Conservation (phyloP, 306 rosid species). For the Vachellia pachyceras region DNA sequence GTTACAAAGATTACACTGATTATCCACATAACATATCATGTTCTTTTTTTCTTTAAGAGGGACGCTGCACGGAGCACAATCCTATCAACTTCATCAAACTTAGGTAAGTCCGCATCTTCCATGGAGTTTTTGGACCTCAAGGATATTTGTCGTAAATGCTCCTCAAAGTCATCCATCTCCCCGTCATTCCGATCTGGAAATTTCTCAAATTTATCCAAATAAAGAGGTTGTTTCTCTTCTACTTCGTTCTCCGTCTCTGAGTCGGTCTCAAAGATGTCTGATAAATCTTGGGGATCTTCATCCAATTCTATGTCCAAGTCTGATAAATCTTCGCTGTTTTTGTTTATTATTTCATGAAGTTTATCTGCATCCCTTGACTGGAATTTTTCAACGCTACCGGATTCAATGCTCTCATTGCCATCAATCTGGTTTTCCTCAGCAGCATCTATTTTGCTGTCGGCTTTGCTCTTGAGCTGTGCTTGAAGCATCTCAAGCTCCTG, state of each 20-base stretch:
- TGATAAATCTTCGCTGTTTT: conserved; percentile 48
- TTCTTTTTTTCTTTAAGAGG: conserved; percentile 65
- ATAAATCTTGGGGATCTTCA: conserved; percentile 66
- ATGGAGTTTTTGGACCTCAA: conserved; percentile 47
- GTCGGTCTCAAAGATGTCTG: conserved; percentile 67
- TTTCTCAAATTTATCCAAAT: conserved; percentile 73
- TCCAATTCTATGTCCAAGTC: conserved; percentile 52
- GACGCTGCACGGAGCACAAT: conserved; percentile 78
- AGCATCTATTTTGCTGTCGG: conserved; percentile 45
- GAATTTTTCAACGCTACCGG: conserved; percentile 46
- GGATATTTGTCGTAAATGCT: conserved; percentile 72
- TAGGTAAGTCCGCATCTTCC: conserved; percentile 46
- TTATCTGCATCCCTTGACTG: conserved; percentile 46
- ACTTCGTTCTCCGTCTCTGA: conserved; percentile 47
- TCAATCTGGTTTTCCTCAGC: conserved; percentile 52
- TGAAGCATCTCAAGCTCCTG: conserved; percentile 85
- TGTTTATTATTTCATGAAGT: conserved; percentile 42
- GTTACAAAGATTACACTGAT: neutral
- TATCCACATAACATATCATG: conserved; percentile 41
- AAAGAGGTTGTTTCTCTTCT: conserved; percentile 68
- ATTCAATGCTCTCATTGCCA: conserved; percentile 37
- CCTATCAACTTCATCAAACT: conserved; percentile 82
- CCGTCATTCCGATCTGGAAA: conserved; percentile 55
- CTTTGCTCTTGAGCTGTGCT: conserved; percentile 56
- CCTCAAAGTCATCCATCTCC: conserved; percentile 69